phyloP scores from a whole-genome alignment of 208 protist species.

The Wallacemonas sp. region DNA sequence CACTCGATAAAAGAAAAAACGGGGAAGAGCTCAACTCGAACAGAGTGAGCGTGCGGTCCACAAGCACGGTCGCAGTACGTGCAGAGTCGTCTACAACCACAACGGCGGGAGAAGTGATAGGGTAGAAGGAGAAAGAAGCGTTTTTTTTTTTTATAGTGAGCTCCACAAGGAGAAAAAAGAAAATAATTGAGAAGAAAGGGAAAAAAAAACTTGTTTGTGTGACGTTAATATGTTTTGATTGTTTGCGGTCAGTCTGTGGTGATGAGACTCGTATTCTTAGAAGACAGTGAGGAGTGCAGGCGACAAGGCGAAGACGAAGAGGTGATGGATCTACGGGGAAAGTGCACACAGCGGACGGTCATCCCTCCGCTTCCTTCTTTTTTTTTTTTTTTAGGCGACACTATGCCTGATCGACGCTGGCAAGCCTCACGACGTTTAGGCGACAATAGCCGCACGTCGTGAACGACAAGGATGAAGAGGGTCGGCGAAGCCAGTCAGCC shows the following conservation, averaged over 20 bases:
- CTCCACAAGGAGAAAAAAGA: background rate
- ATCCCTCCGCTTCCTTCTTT: background rate
- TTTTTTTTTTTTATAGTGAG: conserved; percentile 11
- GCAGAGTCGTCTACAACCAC: no score
- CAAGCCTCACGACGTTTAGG: no score
- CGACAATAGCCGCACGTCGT: no score
- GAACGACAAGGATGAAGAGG: no score
- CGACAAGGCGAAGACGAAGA: background rate
- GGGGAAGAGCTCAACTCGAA: no score
- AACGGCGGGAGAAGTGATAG: no score
- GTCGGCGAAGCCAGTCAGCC: no score
- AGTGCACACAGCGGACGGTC: background rate
- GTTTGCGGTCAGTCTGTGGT: background rate
- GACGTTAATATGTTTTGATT: conserved; percentile 4
- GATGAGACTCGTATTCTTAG: no score
- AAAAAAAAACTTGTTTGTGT: conserved; percentile 1
- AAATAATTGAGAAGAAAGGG: conserved; percentile 6
- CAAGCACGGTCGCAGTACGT: no score
- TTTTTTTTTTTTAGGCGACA: conserved; percentile 3
- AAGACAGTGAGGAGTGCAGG: conserved; percentile 4
- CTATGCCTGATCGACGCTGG: no score
- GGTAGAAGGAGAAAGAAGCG: no score
- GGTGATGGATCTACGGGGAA: background rate
- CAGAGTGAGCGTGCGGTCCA: no score
- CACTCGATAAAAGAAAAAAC: background rate